Conservation (phyloP, 1,139 yeast species). For the Sugiyamaella castrensis region DNA sequence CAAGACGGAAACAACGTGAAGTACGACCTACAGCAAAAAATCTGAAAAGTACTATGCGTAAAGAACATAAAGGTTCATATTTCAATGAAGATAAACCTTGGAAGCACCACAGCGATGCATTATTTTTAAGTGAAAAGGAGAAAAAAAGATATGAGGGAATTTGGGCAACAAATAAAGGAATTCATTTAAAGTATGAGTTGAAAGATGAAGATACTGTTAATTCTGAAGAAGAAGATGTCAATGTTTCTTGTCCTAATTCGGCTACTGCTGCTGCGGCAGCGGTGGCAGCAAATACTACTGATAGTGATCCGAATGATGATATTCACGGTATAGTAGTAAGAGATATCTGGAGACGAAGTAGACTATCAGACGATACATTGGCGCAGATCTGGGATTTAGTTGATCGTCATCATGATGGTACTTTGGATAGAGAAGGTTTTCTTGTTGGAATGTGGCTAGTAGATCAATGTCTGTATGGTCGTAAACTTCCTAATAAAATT, state of each 20-base stretch:
- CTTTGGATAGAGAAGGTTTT: constrained; percentile 75
- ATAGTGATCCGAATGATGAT: constrained; percentile 36
- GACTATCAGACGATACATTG: constrained; percentile 61
- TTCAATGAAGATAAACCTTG: constrained; percentile 94
- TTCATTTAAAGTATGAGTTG: constrained; percentile 45
- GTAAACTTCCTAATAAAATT: constrained; percentile 70
- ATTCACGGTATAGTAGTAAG: constrained; percentile 70
- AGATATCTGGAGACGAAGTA: constrained; percentile 76
- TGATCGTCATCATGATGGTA: constrained; percentile 72
- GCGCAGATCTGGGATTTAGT: constrained; percentile 75
- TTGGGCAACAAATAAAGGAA: constrained; percentile 85
- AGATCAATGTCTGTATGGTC: constrained; percentile 92
- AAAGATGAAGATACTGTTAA: constrained; percentile 48
- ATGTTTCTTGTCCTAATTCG: constrained; percentile 2
- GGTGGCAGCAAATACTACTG: constrained; percentile 1
- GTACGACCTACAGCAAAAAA: constrained; percentile 1
- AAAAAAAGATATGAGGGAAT: constrained; percentile 86
- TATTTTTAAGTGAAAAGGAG: constrained; percentile 64
- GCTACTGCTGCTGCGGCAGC: constrained; percentile 2
- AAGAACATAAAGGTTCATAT: constrained; percentile 47
- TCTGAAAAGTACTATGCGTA: constrained; percentile 54
- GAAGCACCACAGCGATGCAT: constrained; percentile 75
- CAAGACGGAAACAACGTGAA: not conserved
- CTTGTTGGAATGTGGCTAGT: constrained; percentile 95
- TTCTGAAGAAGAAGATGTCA: constrained; percentile 61